Base-by-base conservation (phyloP, 345 rosid genomes). In the Raphanus raphanistrum region DNA sequence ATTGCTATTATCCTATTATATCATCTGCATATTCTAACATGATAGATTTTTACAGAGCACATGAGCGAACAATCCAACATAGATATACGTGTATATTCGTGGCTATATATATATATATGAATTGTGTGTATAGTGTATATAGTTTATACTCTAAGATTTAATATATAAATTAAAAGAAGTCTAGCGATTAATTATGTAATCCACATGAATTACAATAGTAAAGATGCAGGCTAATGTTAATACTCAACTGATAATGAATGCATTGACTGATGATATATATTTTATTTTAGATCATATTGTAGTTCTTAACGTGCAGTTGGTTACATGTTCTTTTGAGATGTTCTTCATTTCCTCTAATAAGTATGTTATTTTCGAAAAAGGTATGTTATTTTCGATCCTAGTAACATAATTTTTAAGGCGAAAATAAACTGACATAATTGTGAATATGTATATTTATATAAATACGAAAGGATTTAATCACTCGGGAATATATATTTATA, bases 21-120 rank as follows among this genome's bases (percentile, higher is more conserved):
- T 72, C 45, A 60, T 72, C 77, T 78, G 81, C 73, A 78, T 78
- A 78, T 78, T 78, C 81, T 72, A 27, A 36, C 77, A 72, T 66
- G 73, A 58, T 60, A 59, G 33, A 31, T 29, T 72, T 63, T 66
- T 72, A 72, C 73, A 66, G 63, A 72, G 66, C 69, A 72, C 77
- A 78, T 66, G 73, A 78, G 57, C 69, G 77, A 72, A 72, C 63
- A 72, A 70, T 50, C 68, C 59, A 74, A 50, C 80, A 75, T 35
- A 16, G 28, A 73, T 63, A 72, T 79, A 75, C 79, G 54, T 77
- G 76, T 76, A 71, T 71, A 80, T 80, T 80, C 72, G 71, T 66
- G 54, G 41, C 65, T 68, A 12, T 31, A 41, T 11, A 41, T 38
- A 8, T 60, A 25, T n/a, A 48, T 9, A 48, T 48, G 8, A 15